Conservation (phyloP, 805 yeast genomes). For the Starmerella floris region DNA sequence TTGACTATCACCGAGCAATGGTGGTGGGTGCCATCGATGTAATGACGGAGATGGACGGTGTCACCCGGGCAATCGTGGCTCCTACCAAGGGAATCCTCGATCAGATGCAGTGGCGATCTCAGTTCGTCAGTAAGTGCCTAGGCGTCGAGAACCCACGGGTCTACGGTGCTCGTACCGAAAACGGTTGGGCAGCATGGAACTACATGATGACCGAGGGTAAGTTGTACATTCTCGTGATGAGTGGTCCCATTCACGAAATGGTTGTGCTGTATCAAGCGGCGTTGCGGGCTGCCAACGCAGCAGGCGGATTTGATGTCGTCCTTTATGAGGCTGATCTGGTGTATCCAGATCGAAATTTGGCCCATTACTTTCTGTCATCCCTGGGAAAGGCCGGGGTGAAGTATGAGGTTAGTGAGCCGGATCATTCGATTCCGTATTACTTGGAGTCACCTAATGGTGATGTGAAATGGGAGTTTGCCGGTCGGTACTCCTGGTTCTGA, state of each 20-base stretch:
- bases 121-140: slow-evolving; percentile 4
- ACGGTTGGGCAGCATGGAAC: slow-evolving; percentile 13
- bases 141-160: slow-evolving; percentile 1
- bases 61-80: slow-evolving; percentile 9
- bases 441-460: slow-evolving; percentile 2
- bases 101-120: slow-evolving; percentile 15
- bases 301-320: slow-evolving; percentile 9
- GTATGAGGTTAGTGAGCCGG: slow-evolving; percentile 3
- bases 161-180: slow-evolving; percentile 12
- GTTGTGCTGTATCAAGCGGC: slow-evolving; percentile 10
- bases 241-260: slow-evolving; percentile 14
- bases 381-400: slow-evolving; percentile 5
- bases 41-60: slow-evolving; percentile 14
- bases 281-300: slow-evolving; percentile 8
- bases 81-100: slow-evolving; percentile 13
- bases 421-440: slow-evolving; percentile 12
- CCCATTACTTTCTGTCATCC: slow-evolving; percentile 8
- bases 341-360: slow-evolving; percentile 9
- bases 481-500: slow-evolving; percentile 15
- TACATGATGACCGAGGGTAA: slow-evolving; percentile 8
- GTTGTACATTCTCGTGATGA: slow-evolving; percentile 10
- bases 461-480: slow-evolving; percentile 13
- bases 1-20: slow-evolving; percentile 10
- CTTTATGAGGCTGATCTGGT: slow-evolving; percentile 14
- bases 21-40: slow-evolving; percentile 14